A percentile compares a stretch with the other conserved stretches of the same genome.
Evolutionary conservation across 2,329 filamentous ascomycete genomes (phyloP).

Genomic region (Colletotrichum kahawae): DNA sequence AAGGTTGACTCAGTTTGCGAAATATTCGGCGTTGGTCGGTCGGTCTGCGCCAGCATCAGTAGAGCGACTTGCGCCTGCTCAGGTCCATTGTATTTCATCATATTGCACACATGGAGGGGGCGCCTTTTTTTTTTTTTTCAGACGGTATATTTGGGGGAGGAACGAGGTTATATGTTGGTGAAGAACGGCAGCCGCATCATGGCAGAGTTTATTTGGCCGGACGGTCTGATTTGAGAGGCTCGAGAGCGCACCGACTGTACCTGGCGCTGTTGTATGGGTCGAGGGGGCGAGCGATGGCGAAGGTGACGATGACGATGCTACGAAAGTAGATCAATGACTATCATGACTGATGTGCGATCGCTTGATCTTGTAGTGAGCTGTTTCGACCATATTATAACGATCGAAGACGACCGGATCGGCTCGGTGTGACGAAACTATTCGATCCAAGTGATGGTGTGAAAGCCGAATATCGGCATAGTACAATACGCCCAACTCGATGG

Average conservation of each 20-base stretch:
- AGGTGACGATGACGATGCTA: constrained; percentile 13
- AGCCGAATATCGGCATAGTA: background rate
- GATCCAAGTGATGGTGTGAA: background rate
- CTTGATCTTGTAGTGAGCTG: background rate
- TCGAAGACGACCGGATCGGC: background rate
- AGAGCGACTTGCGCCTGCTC: constrained; percentile 1
- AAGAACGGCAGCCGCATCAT: background rate
- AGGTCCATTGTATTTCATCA: background rate
- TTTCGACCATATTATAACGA: background rate
- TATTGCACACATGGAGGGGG: background rate
- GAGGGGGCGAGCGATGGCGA: constrained; percentile 11
- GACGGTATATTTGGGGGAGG: background rate
- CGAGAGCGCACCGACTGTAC: background rate
- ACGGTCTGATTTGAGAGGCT: background rate
- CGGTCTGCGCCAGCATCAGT: constrained; percentile 16
- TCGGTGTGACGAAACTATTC: background rate
- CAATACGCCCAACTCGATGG: background rate
- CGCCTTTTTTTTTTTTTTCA: background rate
- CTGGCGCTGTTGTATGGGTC: background rate
- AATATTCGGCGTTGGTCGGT: constrained; percentile 8
- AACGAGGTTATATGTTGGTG: background rate
- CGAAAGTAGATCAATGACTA: constrained; percentile 20
- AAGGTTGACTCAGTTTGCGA: background rate
- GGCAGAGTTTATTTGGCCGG: background rate
- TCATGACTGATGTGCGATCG: constrained; percentile 19